A percentile compares a stretch with the other conserved stretches of the same genome.
Conservation (phyloP, 805 yeast species). For the Saturnispora besseyi region DNA sequence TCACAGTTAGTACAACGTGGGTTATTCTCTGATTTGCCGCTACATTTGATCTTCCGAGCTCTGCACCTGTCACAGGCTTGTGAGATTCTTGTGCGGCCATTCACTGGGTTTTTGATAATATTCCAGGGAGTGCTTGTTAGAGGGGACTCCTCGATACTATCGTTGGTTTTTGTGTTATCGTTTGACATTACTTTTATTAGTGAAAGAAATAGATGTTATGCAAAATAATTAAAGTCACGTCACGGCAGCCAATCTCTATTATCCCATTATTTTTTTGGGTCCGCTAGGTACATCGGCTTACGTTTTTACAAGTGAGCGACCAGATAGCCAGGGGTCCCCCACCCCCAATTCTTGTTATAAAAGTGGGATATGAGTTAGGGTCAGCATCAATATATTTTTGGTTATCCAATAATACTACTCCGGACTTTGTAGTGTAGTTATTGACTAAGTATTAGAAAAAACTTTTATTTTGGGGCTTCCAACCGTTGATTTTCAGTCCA, state of each 20-base stretch:
- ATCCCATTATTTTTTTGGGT: neutral
- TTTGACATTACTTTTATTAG: neutral
- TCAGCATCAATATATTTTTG: too few species aligned
- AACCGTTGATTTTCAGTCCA: too few species aligned
- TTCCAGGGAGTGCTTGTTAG: slow-evolving; percentile 19
- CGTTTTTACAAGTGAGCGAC: neutral
- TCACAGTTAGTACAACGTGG: slow-evolving; percentile 62
- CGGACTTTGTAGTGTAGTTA: too few species aligned
- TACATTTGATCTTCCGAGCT: slow-evolving; percentile 67
- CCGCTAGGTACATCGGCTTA: neutral
- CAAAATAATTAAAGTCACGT: neutral
- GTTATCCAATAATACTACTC: too few species aligned
- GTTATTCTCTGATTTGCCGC: slow-evolving; percentile 41
- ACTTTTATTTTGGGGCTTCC: too few species aligned
- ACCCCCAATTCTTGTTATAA: too few species aligned
- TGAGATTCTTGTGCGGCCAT: slow-evolving; percentile 43
- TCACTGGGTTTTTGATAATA: slow-evolving; percentile 28
- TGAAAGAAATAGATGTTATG: neutral
- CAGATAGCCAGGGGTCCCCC: too few species aligned
- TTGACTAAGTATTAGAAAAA: too few species aligned
- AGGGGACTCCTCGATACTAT: neutral
- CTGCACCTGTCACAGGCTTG: slow-evolving; percentile 82
- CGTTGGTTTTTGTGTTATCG: neutral
- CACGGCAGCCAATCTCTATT: neutral
- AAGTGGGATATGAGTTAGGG: too few species aligned